A percentile compares a stretch with the other conserved stretches of the same genome.
These are phyloP conservation scores for Lentinula raphanica DNA, from an alignment of 768 basidiomycete species.

Conservation along the genomic window DNA sequence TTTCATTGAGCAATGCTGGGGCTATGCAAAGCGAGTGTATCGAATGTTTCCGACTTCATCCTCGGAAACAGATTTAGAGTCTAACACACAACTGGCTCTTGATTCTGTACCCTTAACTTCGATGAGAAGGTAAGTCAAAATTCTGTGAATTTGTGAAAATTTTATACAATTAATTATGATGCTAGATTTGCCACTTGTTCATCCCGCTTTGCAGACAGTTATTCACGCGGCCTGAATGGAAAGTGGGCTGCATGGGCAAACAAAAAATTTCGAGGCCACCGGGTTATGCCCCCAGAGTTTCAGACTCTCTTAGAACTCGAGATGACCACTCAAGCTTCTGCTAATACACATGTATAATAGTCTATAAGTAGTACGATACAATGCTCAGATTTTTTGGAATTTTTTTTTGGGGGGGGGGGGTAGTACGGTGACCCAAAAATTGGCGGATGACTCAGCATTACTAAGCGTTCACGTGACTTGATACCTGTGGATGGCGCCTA, in stretches of 20 bases:
- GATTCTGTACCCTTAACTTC: slow-evolving; percentile 17
- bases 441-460: neutral
- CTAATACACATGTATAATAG: too few species aligned
- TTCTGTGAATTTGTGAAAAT: neutral
- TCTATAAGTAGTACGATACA: too few species aligned
- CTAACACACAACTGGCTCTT: slow-evolving; percentile 19
- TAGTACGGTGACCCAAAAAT: too few species aligned
- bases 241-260: slow-evolving; percentile 18
- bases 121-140: slow-evolving; percentile 14
- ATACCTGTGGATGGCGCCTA: neutral
- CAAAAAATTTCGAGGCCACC: slow-evolving; percentile 20
- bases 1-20: slow-evolving; percentile 21
- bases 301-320: too few species aligned
- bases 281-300: neutral
- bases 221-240: slow-evolving; percentile 17
- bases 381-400: too few species aligned
- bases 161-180: neutral
- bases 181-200: slow-evolving; percentile 20
- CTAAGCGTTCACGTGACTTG: neutral
- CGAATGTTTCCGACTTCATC: slow-evolving; percentile 13
- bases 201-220: slow-evolving; percentile 20
- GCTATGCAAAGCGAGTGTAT: slow-evolving; percentile 20
- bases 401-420: too few species aligned
- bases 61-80: slow-evolving; percentile 19
- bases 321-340: too few species aligned